Conservation (phyloP, 495 filamentous ascomycete species). For the Haplographium delicatum region DNA sequence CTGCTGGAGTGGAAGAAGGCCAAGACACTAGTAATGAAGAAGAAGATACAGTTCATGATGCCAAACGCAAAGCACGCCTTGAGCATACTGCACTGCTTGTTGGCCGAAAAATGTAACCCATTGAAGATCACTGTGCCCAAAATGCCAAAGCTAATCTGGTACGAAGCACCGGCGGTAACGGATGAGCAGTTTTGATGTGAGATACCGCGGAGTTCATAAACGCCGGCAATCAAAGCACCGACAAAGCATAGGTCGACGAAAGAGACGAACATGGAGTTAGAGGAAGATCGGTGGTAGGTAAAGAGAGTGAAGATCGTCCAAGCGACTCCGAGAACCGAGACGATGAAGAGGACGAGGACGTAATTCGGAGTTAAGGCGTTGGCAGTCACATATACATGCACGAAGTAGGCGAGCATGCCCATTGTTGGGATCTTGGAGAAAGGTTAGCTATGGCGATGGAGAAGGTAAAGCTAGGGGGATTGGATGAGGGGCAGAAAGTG, state of each 20-base stretch:
- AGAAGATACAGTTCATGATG: conserved; percentile 84
- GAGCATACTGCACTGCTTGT: conserved; percentile 82
- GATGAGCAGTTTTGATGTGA: conserved; percentile 57
- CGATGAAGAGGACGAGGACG: conserved; percentile 89
- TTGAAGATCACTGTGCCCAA: conserved; percentile 46
- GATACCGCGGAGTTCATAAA: conserved; percentile 71
- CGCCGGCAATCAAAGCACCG: conserved; percentile 75
- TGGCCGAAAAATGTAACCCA: conserved; percentile 41
- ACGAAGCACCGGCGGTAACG: conserved; percentile 36
- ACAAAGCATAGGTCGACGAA: conserved; percentile 77
- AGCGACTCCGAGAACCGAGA: conserved; percentile 69
- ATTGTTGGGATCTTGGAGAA: conserved; percentile 66
- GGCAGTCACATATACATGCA: conserved; percentile 61
- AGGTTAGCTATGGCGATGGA: conserved; percentile 12
- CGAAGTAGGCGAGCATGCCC: conserved; percentile 86
- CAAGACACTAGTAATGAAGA: conserved; percentile 63
- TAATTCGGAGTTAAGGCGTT: conserved; percentile 72
- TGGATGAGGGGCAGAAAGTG: no score
- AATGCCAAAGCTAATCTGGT: conserved; percentile 54
- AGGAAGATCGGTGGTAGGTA: conserved; percentile 64
- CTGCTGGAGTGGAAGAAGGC: conserved; percentile 51
- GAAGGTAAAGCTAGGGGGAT: background rate
- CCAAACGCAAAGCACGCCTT: conserved; percentile 82
- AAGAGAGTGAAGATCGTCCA: conserved; percentile 81
- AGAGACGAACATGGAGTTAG: conserved; percentile 70